Conservation (phyloP, 345 rosid genomes). For the Cardamine chenopodiifolia region DNA sequence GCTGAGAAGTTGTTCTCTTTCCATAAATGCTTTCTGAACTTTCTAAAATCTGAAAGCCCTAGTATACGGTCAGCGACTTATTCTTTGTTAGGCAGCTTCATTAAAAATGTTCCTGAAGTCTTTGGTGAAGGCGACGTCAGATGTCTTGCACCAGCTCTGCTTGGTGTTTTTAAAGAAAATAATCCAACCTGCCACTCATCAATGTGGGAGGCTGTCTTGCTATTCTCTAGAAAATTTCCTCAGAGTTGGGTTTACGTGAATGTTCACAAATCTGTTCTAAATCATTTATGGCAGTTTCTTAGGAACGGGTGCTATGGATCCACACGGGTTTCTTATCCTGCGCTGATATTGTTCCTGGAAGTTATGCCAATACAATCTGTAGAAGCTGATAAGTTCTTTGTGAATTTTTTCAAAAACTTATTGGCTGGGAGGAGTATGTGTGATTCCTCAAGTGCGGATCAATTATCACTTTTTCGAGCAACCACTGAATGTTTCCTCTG, state of each 20-base stretch:
- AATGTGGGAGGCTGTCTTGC: conserved; percentile 88
- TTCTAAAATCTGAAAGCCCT: conserved; percentile 71
- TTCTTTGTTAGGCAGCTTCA: conserved; percentile 66
- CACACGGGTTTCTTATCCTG: conserved; percentile 87
- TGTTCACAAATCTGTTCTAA: conserved; percentile 66
- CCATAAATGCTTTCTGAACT: conserved; percentile 75
- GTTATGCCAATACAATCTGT: conserved; percentile 63
- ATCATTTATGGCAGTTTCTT: conserved; percentile 77
- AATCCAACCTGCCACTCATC: conserved; percentile 84
- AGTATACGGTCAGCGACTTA: conserved; percentile 81
- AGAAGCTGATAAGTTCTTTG: conserved; percentile 66
- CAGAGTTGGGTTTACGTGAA: conserved; percentile 71
- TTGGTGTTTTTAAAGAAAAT: conserved; percentile 87
- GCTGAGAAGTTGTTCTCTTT: conserved; percentile 75
- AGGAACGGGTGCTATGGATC: conserved; percentile 89
- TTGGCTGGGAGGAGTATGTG: conserved; percentile 77
- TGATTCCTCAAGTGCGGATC: conserved; percentile 56
- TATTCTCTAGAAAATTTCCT: conserved; percentile 77
- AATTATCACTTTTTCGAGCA: conserved; percentile 60
- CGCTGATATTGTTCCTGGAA: conserved; percentile 72
- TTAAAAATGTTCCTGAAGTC: conserved; percentile 70
- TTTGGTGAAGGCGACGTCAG: conserved; percentile 66
- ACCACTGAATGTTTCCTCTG: conserved; percentile 82
- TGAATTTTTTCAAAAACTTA: conserved; percentile 69
- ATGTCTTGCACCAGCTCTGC: conserved; percentile 64